Evolutionary conservation across 2,329 filamentous ascomycete genomes (phyloP), one percentile per base, ranked within the genome.

Genomic region (Botrytis medusae): DNA sequence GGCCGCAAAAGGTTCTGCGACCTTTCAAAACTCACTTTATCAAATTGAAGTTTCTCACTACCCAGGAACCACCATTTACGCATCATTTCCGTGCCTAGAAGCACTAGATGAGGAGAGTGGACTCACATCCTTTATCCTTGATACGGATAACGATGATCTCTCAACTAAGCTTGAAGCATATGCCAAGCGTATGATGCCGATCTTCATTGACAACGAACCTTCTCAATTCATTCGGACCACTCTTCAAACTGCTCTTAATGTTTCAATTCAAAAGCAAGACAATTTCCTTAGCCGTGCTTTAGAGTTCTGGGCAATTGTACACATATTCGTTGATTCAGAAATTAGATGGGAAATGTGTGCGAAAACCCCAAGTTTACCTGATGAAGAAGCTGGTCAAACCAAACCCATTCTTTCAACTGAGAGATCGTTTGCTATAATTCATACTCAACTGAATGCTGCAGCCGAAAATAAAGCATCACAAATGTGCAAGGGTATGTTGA

Each of bases 261-360:
- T 86, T n/a, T 86, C 87, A 0, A 82, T 77, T 34, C 80, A 84
- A 64, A 85, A 85, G 10, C 83, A 84, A 51, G 87, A 90, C 75
- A 85, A 87, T 72, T 82, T 90, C 20, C 82, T 91, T 10, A 84
- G 84, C 71, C 86, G 87, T 74, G 87, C 88, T 1, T 83, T 91
- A 7, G 89, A 91, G 79, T 84, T 91, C 2, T 91, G 89, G 89
- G 87, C 88, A 0, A 84, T 90, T 8, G 88, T 91, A 7, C 89
- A 91, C 79, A 88, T 90, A 63, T 75, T 81, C 20, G 88, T 91
- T 73, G 89, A 91, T 79, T 86, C 88, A 67, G 89, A 91, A 79
- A 84, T 88, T 6, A 86, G 88, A 75, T 91, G 89, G 89, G 85
- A 83, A 48, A 72, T 81, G n/a, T 75, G 74, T 12, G 75, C 78